phyloP scores from a whole-genome alignment of 768 basidiomycete genomes.

The Pisolithus albus region DNA sequence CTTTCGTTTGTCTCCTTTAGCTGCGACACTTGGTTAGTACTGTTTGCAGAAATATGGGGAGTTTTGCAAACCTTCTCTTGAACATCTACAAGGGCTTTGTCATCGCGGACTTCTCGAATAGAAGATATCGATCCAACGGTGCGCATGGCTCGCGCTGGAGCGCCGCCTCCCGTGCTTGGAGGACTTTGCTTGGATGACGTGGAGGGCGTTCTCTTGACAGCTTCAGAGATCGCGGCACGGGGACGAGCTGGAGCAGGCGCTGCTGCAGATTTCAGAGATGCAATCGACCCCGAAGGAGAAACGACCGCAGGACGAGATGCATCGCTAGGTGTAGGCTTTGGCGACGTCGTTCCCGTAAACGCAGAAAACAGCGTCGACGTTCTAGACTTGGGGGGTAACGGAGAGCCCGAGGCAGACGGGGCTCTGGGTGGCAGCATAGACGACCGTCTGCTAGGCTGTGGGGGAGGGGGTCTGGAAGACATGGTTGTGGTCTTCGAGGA shows the following conservation, averaged over 20 bases:
- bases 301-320: constrained; percentile 42
- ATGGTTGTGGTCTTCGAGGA: constrained; percentile 28
- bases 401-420: constrained; percentile 33
- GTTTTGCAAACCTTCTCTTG: constrained; percentile 46
- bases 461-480: constrained; percentile 28
- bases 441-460: constrained; percentile 27
- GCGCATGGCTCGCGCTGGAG: constrained; percentile 38
- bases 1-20: constrained; percentile 52
- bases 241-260: constrained; percentile 40
- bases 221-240: constrained; percentile 63
- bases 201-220: constrained; percentile 44
- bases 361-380: constrained; percentile 23
- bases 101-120: constrained; percentile 61
- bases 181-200: constrained; percentile 38
- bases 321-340: constrained; percentile 15
- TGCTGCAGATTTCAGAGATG: constrained; percentile 40
- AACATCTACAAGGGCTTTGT: constrained; percentile 49
- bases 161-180: constrained; percentile 14
- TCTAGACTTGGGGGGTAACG: constrained; percentile 34
- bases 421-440: constrained; percentile 31
- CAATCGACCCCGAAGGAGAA: constrained; percentile 49
- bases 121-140: constrained; percentile 63
- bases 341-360: constrained; percentile 17
- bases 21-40: constrained; percentile 28
- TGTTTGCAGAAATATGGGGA: background rate